Percentiles rank a stretch among this genome's conserved stretches.
These are phyloP conservation scores for Aspergillus pseudoterreus DNA, from an alignment of 2,329 filamentous ascomycete genomes.

Conservation along the genomic window DNA sequence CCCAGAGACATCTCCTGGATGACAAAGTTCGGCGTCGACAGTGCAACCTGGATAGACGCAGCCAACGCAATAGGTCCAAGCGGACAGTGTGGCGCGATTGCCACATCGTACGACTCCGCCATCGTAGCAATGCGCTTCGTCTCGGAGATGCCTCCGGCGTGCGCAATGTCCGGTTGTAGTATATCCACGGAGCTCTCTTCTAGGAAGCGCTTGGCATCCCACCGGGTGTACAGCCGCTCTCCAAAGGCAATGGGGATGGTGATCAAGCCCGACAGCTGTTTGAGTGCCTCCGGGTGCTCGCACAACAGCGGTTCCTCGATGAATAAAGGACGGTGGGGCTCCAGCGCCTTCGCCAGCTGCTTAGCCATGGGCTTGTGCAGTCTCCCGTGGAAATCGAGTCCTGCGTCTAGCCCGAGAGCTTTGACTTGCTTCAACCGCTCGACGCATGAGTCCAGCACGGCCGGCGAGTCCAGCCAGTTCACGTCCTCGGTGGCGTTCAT, in stretches of 20 bases:
- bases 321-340: constrained; percentile 66
- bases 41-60: constrained; percentile 64
- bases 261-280: constrained; percentile 47
- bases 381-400: constrained; percentile 76
- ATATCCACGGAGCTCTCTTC: constrained; percentile 67
- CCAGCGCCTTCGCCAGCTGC: constrained; percentile 64
- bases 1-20: constrained; percentile 78
- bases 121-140: constrained; percentile 65
- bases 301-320: constrained; percentile 71
- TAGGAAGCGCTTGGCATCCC: constrained; percentile 70
- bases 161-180: constrained; percentile 68
- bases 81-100: constrained; percentile 70
- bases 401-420: constrained; percentile 66
- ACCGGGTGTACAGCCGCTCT: constrained; percentile 67
- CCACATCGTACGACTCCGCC: constrained; percentile 70
- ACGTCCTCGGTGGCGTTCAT: constrained; percentile 79
- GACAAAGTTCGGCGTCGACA: constrained; percentile 61
- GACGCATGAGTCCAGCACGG: constrained; percentile 59
- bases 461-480: constrained; percentile 72
- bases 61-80: constrained; percentile 70
- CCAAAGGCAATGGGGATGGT: constrained; percentile 67
- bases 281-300: constrained; percentile 66
- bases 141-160: constrained; percentile 71
- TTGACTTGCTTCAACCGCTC: constrained; percentile 68
- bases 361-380: constrained; percentile 77